Conservation (phyloP, 2,329 filamentous ascomycete genomes). For the Zymoseptoria crescenta region DNA sequence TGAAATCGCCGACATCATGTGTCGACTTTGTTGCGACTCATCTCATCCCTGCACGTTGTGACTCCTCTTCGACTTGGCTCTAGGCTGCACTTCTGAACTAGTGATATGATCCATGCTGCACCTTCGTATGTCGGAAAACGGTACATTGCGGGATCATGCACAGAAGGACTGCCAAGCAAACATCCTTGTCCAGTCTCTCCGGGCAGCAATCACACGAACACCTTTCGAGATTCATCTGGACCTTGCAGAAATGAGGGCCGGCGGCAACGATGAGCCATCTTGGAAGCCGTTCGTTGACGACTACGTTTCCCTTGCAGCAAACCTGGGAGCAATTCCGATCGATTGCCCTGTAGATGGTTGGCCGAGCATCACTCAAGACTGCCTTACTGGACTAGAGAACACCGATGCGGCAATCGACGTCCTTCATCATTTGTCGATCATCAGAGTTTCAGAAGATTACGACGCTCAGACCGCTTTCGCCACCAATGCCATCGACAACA, state of each 20-base stretch:
- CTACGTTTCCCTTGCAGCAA: neutral
- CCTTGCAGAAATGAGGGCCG: neutral
- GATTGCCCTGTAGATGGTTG: constrained; percentile 4
- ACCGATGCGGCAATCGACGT: constrained; percentile 25
- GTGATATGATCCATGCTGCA: too few relatives aligned
- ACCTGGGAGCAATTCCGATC: neutral
- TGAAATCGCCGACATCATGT: too few relatives aligned
- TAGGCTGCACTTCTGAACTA: too few relatives aligned
- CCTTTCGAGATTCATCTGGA: neutral
- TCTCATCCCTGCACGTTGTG: too few relatives aligned
- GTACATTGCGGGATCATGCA: too few relatives aligned
- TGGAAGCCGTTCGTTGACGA: neutral
- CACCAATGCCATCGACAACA: neutral
- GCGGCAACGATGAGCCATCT: neutral
- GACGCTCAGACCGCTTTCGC: neutral
- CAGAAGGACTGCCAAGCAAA: too few relatives aligned
- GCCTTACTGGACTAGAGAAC: constrained; percentile 15
- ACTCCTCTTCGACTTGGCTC: too few relatives aligned
- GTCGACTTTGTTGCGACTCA: too few relatives aligned
- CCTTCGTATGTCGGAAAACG: too few relatives aligned
- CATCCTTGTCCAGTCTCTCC: neutral
- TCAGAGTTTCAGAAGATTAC: neutral
- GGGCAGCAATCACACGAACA: neutral
- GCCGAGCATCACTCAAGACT: constrained; percentile 2
- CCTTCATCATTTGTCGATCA: constrained; percentile 27